Conservation (phyloP, 495 filamentous ascomycete species). For the Mytilinidion resinicola region DNA sequence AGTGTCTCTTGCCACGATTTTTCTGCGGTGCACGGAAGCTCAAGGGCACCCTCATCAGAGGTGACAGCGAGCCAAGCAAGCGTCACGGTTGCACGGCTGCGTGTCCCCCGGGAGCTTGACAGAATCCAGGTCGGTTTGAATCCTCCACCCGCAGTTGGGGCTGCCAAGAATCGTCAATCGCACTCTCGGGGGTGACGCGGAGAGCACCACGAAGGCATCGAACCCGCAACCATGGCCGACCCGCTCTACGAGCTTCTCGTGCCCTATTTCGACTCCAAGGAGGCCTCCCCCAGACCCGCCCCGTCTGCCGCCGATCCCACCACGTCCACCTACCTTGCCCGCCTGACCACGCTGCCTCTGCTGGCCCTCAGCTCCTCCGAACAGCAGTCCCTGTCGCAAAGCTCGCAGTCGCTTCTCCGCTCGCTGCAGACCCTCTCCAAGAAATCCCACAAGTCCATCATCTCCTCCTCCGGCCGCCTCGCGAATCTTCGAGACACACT, state of each 20-base stretch:
- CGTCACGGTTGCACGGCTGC: too few relatives aligned
- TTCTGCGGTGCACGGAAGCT: too few relatives aligned
- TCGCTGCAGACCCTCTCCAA: constrained; percentile 86
- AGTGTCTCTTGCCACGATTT: too few relatives aligned
- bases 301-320: constrained; percentile 41
- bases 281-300: constrained; percentile 27
- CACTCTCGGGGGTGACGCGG: too few relatives aligned
- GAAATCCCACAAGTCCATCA: constrained; percentile 83
- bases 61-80: too few relatives aligned
- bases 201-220: too few relatives aligned
- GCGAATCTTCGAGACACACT: constrained; percentile 61
- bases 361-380: constrained; percentile 66
- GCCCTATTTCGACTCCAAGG: constrained; percentile 49
- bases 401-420: constrained; percentile 73
- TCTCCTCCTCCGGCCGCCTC: constrained; percentile 71
- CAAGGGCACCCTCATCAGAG: too few relatives aligned
- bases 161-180: too few relatives aligned
- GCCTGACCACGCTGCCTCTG: constrained; percentile 72
- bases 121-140: too few relatives aligned
- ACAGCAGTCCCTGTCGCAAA: constrained; percentile 70
- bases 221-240: constrained; percentile 50
- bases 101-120: too few relatives aligned
- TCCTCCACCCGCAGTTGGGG: too few relatives aligned
- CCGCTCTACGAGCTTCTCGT: constrained; percentile 68
- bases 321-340: constrained; percentile 64